Base-by-base conservation (phyloP, 176 grass and related monocot genomes). In the Pharus latifolius region DNA sequence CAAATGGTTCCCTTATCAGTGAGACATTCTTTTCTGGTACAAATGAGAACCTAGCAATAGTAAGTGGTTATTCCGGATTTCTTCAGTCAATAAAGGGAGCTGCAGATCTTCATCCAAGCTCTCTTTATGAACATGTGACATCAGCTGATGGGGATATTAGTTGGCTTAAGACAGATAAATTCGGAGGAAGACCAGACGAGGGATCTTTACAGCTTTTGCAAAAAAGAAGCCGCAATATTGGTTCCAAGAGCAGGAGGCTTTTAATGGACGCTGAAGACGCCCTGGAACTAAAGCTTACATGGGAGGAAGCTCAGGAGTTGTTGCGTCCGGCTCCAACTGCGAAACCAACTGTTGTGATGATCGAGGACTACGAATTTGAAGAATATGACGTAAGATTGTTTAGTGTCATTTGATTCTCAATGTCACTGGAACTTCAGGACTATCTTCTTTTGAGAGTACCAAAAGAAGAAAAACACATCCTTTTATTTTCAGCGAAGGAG, bases 251-350 rank as follows among this genome's bases (percentile, higher is more conserved):
- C 75, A 87, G 86, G 74, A 93, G 95, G 74, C 56, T 99, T 60
- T 71, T 82, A 42, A 99, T 99, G 73, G 95, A 99, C 47, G 73
- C 65, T 65, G 84, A 91, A 79, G 95, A 99, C 56, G 95, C 95
- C 15, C 80, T 93, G 38, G 95, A 91, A 78, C 85, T 99, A 62
- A 94, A 81, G 64, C 81, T 99, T 57, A 88, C 82, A 13, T 99
- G 95, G 95, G 95, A 99, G 70, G 95, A 99, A 73, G 87, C 87
- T 50, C 95, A 99, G 63, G 95, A 94, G 81, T 84, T 99, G 76
- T 75, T 99, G 72, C 90, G 95, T 74, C 90, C 95, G 63, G 83
- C 95, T 60, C 95, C 90, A 67, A 84, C 63, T 60, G 75, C 81
- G 73, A 94, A 86, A 81, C 90, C 95, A 26, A 99, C 69, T 43